Percentiles rank a stretch among this genome's conserved stretches.
These are phyloP conservation scores for Syzygium aqueum DNA, from an alignment of 345 rosid genomes.

Conservation along the genomic window DNA sequence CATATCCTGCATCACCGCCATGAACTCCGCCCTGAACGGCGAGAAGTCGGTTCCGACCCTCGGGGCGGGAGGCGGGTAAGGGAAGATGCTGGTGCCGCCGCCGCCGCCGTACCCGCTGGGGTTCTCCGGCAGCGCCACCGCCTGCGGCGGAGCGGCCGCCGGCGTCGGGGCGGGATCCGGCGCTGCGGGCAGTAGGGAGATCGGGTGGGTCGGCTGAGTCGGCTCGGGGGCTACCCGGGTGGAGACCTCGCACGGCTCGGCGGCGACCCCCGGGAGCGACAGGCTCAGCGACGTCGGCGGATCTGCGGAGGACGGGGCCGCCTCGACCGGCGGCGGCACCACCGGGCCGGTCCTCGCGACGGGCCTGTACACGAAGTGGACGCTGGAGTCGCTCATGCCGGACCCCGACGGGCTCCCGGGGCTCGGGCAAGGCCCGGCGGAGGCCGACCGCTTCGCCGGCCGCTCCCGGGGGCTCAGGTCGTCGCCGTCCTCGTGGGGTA, in stretches of 20 bases:
- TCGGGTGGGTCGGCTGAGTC: not conserved
- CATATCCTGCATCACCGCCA: constrained; percentile 85
- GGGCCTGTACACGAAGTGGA: constrained; percentile 37
- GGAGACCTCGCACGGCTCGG: not conserved
- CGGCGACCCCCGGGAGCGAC: constrained; percentile 23
- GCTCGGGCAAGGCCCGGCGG: constrained; percentile 43
- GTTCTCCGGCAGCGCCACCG: not conserved
- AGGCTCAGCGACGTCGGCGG: constrained; percentile 25
- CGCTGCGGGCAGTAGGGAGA: not conserved
- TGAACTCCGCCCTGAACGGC: constrained; percentile 58
- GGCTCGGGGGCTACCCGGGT: not conserved
- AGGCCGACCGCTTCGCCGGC: constrained; percentile 58
- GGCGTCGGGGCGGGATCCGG: not conserved
- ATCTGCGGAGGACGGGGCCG: constrained; percentile 15
- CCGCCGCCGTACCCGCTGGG: not conserved
- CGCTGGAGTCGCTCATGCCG: constrained; percentile 28
- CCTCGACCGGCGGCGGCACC: constrained; percentile 21
- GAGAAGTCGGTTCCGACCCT: constrained; percentile 5
- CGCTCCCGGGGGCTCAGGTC: constrained; percentile 11
- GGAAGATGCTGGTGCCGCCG: not conserved
- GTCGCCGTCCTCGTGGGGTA: constrained; percentile 18
- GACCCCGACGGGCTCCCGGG: constrained; percentile 36
- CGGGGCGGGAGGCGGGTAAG: not conserved
- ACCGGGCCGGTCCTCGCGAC: not conserved
- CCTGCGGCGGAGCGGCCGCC: not conserved